A percentile compares a stretch with the other conserved stretches of the same genome.
Evolutionary conservation across 352 stramenopile genomes (phyloP).

Genomic region (Globisporangium solare): DNA sequence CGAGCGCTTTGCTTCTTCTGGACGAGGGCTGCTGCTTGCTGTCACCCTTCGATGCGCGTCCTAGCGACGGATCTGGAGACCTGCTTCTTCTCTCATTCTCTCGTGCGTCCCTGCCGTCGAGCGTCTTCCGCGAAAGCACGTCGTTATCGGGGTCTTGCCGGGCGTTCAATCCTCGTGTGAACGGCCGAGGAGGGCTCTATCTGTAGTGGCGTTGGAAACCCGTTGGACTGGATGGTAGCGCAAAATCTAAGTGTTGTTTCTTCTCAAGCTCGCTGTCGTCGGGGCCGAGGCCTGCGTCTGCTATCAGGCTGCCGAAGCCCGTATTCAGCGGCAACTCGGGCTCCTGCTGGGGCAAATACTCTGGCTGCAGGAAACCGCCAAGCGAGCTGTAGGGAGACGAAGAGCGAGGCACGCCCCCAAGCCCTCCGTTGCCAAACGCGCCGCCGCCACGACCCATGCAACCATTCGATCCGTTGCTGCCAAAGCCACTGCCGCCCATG

Average conservation of each 20-base stretch:
- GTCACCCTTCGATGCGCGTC: too few species aligned
- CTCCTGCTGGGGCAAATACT: constrained; percentile 43
- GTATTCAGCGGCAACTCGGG: constrained; percentile 46
- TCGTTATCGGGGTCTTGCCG: constrained; percentile 1
- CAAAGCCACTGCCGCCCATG: constrained; percentile 23
- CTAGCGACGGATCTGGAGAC: too few species aligned
- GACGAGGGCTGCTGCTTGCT: too few species aligned
- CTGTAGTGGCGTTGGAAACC: constrained; percentile 29
- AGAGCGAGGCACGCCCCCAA: constrained; percentile 26
- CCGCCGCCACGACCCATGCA: background rate
- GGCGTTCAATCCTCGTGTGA: background rate
- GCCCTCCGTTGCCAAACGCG: constrained; percentile 16
- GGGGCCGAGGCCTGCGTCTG: constrained; percentile 1
- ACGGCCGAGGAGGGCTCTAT: constrained; percentile 19
- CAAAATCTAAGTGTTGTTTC: constrained; percentile 17
- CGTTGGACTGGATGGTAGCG: constrained; percentile 13
- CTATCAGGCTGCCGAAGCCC: constrained; percentile 33
- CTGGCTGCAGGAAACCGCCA: constrained; percentile 53
- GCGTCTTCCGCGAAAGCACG: too few species aligned
- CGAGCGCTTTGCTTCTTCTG: too few species aligned
- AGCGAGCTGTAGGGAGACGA: constrained; percentile 43
- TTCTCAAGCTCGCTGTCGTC: constrained; percentile 20
- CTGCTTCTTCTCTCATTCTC: too few species aligned
- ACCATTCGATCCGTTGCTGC: constrained; percentile 12
- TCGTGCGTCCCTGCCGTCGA: too few species aligned